Conservation (phyloP, 345 rosid genomes). For the Anacardium occidentale region DNA sequence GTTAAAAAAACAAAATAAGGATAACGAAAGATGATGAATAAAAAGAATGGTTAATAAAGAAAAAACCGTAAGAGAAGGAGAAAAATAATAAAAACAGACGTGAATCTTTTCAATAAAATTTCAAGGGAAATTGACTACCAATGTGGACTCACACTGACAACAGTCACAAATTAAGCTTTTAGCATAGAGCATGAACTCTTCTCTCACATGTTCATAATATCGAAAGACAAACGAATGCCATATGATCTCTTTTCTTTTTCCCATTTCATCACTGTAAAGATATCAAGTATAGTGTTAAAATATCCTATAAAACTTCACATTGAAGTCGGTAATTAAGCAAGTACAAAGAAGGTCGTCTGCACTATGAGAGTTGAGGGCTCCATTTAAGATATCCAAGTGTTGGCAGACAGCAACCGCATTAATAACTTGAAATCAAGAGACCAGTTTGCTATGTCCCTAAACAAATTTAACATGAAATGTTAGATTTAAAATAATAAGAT, state of each 20-base stretch:
- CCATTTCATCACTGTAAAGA: background rate
- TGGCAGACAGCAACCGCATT: too few relatives aligned
- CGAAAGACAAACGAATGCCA: background rate
- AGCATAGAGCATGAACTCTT: background rate
- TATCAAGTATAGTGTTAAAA: too few relatives aligned
- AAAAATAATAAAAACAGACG: too few relatives aligned
- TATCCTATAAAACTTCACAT: too few relatives aligned
- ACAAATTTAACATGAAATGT: too few relatives aligned
- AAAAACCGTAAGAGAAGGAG: too few relatives aligned
- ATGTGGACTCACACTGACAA: background rate
- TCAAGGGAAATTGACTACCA: constrained; percentile 5
- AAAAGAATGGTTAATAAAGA: too few relatives aligned
- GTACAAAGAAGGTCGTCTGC: too few relatives aligned
- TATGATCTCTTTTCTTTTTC: background rate
- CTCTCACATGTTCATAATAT: background rate
- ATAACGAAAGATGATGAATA: too few relatives aligned
- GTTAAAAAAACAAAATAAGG: background rate
- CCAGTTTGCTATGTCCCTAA: too few relatives aligned
- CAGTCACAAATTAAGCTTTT: background rate
- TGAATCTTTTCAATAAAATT: background rate
- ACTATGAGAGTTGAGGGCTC: background rate
- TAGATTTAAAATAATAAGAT: too few relatives aligned
- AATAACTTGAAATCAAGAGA: too few relatives aligned
- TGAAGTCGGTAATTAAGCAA: background rate
- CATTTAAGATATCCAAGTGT: background rate